These are phyloP conservation scores for Ettlia oleoabundans DNA, from an alignment of 139 green algal genomes.

Conservation along the genomic window DNA sequence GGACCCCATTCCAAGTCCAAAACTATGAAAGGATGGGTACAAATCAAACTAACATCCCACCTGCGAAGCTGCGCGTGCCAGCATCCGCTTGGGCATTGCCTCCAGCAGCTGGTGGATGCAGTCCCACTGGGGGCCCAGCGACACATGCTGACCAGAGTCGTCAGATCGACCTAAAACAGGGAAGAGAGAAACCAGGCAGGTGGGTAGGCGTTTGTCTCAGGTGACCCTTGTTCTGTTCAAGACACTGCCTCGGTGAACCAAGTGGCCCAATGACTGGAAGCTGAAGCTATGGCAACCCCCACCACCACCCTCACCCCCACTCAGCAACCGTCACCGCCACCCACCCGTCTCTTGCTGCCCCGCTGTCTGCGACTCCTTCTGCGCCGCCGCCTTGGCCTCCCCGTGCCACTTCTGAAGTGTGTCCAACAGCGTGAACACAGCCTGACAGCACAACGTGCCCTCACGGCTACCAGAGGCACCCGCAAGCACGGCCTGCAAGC, in stretches of 20 bases:
- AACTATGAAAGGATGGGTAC: no score
- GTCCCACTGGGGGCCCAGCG: conserved; percentile 27
- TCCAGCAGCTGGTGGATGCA: conserved; percentile 66
- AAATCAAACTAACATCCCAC: no score
- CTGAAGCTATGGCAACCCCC: neutral
- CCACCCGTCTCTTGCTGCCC: neutral
- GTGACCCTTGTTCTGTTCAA: no score
- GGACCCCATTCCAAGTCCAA: no score
- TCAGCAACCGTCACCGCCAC: neutral
- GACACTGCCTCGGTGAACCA: no score
- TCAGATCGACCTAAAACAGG: neutral
- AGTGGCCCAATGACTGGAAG: no score
- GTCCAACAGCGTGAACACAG: conserved; percentile 89
- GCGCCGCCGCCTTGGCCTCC: conserved; percentile 35
- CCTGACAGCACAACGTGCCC: conserved; percentile 71
- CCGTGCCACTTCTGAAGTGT: conserved; percentile 74
- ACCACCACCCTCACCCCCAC: neutral
- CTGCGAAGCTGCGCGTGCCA: conserved; percentile 66
- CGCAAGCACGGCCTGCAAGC: conserved; percentile 49
- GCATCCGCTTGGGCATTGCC: conserved; percentile 62
- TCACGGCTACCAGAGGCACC: conserved; percentile 42
- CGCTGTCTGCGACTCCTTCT: neutral
- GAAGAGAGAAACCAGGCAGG: no score
- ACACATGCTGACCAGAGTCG: neutral
- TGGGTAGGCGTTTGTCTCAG: no score